These are phyloP conservation scores for Passiflora organensis DNA, from an alignment of 345 rosid species.

Conservation along the genomic window DNA sequence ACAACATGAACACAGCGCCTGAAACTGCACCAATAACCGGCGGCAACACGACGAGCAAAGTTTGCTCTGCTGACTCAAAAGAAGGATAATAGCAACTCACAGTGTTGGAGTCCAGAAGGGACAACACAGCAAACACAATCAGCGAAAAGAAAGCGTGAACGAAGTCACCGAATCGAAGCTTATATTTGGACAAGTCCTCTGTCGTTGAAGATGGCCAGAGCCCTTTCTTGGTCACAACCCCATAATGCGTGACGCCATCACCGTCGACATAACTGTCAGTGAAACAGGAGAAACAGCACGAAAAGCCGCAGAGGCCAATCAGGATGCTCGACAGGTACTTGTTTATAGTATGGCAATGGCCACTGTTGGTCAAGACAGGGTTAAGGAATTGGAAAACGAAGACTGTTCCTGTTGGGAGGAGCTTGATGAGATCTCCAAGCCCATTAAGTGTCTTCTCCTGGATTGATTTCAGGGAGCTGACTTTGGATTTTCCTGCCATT, in stretches of 20 bases:
- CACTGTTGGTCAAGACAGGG: conserved; percentile 70
- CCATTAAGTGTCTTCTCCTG: conserved; percentile 46
- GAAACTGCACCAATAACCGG: conserved; percentile 52
- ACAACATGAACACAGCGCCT: conserved; percentile 44
- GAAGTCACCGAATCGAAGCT: conserved; percentile 53
- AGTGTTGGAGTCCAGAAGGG: conserved; percentile 53
- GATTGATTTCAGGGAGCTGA: conserved; percentile 19
- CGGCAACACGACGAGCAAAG: conserved; percentile 56
- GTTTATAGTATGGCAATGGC: conserved; percentile 46
- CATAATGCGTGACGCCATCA: conserved; percentile 49
- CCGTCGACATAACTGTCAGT: conserved; percentile 62
- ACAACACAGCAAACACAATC: conserved; percentile 48
- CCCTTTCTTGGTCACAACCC: conserved; percentile 53
- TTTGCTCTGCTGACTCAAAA: conserved; percentile 44
- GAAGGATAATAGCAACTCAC: conserved; percentile 60
- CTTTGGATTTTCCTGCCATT: conserved; percentile 3
- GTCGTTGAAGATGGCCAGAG: conserved; percentile 45
- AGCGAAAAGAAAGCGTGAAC: conserved; percentile 52
- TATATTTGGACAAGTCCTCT: conserved; percentile 43
- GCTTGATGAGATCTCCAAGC: conserved; percentile 63
- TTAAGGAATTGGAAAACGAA: conserved; percentile 75
- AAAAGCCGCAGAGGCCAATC: conserved; percentile 53
- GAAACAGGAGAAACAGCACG: conserved; percentile 62
- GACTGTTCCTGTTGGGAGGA: conserved; percentile 88
- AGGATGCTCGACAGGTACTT: conserved; percentile 51